Conservation (phyloP, 768 basidiomycete species). For the Royoungia palumana region DNA sequence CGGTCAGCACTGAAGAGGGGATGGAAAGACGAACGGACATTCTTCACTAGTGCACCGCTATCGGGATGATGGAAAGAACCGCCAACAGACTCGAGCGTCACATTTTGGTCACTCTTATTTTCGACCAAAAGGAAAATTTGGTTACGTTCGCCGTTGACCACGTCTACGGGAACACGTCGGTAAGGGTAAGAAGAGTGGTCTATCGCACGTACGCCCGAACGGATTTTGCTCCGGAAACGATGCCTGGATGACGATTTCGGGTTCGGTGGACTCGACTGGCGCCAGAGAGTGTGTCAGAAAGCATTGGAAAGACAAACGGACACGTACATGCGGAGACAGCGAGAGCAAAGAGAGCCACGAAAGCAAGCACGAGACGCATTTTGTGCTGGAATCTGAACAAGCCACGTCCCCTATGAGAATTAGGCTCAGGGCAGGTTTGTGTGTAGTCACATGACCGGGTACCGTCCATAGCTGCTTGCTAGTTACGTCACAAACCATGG, state of each 20-base stretch:
- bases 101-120: constrained; percentile 71
- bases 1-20: background rate
- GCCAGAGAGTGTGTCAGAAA: constrained; percentile 14
- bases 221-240: constrained; percentile 70
- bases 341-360: constrained; percentile 29
- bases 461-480: no score
- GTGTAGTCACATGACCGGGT: constrained; percentile 15
- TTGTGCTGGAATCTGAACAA: background rate
- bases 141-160: constrained; percentile 83
- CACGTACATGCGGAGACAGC: constrained; percentile 30
- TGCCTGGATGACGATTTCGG: constrained; percentile 52
- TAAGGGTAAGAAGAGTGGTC: background rate
- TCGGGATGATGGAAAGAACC: constrained; percentile 69
- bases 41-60: constrained; percentile 62
- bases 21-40: constrained; percentile 43
- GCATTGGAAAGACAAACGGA: background rate
- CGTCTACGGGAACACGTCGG: constrained; percentile 45
- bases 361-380: constrained; percentile 35
- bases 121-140: constrained; percentile 61
- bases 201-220: constrained; percentile 62
- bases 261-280: constrained; percentile 39
- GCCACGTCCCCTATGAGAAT: constrained; percentile 28
- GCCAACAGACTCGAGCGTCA: constrained; percentile 61
- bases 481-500: background rate
- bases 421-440: constrained; percentile 27